Base-by-base conservation (phyloP, 352 stramenopile species). In the Sclerospora graminicola region DNA sequence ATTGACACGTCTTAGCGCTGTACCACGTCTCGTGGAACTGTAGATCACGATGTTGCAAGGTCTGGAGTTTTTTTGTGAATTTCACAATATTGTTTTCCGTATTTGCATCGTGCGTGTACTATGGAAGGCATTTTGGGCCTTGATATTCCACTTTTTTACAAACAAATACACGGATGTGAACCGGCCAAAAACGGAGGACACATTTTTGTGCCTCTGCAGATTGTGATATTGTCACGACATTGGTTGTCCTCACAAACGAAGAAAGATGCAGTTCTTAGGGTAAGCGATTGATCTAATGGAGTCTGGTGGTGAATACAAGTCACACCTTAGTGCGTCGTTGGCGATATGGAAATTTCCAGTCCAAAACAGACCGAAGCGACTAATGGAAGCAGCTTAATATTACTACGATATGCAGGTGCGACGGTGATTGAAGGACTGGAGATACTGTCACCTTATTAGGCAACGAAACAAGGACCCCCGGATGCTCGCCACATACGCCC, bases 61-160 rank as follows among this genome's bases (percentile, higher is more conserved):
- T 6, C 46, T 87, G 3, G 61, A 84, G 51, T 66, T 89, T 64
- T 63, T 89, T 11, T 88, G 73, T 53, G 78, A 90, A 47, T 90
- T 67, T 31, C 68, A 70, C 31, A 77, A 86, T 56, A 56, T 90
- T 1, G 40, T 55, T 15, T 72, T 66, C 5, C 38, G 85, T 5
- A 83, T 74, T 40, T 90, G 71, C 61, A 86, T 81, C 41, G 69
- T 90, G 2, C 76, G 75, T 37, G 71, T 90, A 42, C 66, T 90
- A 13, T 87, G 87, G 61, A 84, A 86, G 27, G 75, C 79, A 9
- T 90, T 88, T 38, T 75, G 79, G 0, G 75, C 79, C 27, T 89
- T 89, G 62, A 90, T 90, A 75, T 90, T 88, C 46, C 69, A 90
- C 57, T 90, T 88, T 57, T 66, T 66, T 28, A 82, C 79, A 1